phyloP scores from a whole-genome alignment of 495 filamentous ascomycete genomes.

The Parathielavia hyrcaniae region DNA sequence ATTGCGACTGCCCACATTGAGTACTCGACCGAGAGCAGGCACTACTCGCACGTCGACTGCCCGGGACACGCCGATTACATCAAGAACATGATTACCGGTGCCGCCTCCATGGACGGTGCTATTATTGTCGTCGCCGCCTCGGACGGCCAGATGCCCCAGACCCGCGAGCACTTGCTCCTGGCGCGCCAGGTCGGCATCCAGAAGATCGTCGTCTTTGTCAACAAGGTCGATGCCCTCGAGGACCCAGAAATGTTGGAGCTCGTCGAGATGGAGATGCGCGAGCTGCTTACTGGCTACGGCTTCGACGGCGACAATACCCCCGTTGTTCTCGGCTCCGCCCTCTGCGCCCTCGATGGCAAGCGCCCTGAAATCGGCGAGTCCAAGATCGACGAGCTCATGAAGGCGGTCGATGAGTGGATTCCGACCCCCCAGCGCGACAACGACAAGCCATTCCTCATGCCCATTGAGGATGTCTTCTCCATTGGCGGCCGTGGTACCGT shows the following conservation, averaged over 20 bases:
- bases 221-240: constrained; percentile 95
- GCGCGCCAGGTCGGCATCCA: constrained; percentile 97
- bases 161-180: constrained; percentile 93
- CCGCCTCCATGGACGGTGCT: constrained; percentile 94
- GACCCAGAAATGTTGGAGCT: constrained; percentile 99
- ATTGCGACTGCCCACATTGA: constrained; percentile 98
- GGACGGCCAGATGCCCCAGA: constrained; percentile 99
- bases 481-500: constrained; percentile 97
- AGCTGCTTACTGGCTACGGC: constrained; percentile 82
- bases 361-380: constrained; percentile 77
- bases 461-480: constrained; percentile 97
- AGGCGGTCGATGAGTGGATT: constrained; percentile 93
- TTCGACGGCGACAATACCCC: constrained; percentile 98
- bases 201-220: constrained; percentile 97
- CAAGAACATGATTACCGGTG: constrained; percentile 99
- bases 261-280: constrained; percentile 99
- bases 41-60: constrained; percentile 99
- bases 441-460: constrained; percentile 98
- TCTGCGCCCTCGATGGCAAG: constrained; percentile 87
- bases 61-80: constrained; percentile 99
- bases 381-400: constrained; percentile 81
- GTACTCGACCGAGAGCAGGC: constrained; percentile 82
- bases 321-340: constrained; percentile 90
- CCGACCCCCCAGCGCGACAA: constrained; percentile 82
- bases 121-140: constrained; percentile 98